These are phyloP conservation scores for Salix udensis DNA, from an alignment of 345 rosid species.

Conservation along the genomic window DNA sequence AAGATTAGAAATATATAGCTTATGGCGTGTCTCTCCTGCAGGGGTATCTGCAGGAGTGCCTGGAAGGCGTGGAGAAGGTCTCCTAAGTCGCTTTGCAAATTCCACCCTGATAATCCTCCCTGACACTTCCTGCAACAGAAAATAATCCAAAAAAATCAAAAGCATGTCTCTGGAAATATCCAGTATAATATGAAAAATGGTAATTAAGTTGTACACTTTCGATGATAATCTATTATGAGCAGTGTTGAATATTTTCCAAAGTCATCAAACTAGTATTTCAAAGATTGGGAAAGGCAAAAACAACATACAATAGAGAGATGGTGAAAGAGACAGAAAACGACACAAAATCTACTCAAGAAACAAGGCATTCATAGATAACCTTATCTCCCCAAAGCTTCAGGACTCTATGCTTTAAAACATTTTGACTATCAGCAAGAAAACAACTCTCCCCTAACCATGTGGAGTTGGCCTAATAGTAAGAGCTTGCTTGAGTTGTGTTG, in stretches of 20 bases:
- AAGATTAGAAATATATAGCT: slow-evolving; percentile 76
- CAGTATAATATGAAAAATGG: neutral
- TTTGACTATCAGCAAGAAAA: neutral
- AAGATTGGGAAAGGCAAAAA: neutral
- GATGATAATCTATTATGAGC: neutral
- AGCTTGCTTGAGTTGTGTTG: neutral
- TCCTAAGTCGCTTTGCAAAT: slow-evolving; percentile 67
- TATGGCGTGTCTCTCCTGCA: slow-evolving; percentile 50
- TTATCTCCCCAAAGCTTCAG: neutral
- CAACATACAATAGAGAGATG: neutral
- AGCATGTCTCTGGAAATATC: neutral
- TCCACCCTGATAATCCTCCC: slow-evolving; percentile 70
- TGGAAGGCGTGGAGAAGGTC: slow-evolving; percentile 39
- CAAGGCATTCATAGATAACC: neutral
- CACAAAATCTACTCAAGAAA: neutral
- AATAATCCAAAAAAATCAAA: neutral
- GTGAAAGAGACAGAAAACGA: neutral
- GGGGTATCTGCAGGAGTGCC: slow-evolving; percentile 30
- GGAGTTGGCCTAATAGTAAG: neutral
- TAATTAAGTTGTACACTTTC: neutral
- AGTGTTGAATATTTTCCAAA: neutral
- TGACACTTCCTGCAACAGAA: slow-evolving; percentile 54
- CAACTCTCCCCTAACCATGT: neutral
- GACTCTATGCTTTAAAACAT: neutral
- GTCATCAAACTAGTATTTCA: neutral